These are phyloP conservation scores for Myriangium duriaei DNA, from an alignment of 2,329 filamentous ascomycete genomes.

Conservation along the genomic window DNA sequence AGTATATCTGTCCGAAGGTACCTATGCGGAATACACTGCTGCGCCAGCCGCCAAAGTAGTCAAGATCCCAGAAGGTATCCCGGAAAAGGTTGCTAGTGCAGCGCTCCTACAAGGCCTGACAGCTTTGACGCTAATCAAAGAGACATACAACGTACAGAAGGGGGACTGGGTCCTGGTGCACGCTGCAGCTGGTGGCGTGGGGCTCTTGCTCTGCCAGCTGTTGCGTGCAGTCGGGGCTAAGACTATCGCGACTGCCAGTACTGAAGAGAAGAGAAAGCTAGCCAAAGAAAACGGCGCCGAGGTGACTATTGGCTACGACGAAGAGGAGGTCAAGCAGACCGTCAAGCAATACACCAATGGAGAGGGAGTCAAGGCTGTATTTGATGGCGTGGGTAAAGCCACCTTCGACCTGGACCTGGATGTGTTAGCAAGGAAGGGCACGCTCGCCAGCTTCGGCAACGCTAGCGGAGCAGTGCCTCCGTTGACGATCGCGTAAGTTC, in stretches of 20 bases:
- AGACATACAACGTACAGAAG: slow-evolving; percentile 56
- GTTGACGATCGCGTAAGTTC: slow-evolving; percentile 46
- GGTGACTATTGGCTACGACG: slow-evolving; percentile 56
- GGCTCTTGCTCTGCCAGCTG: slow-evolving; percentile 62
- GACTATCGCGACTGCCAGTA: slow-evolving; percentile 68
- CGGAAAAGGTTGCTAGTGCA: slow-evolving; percentile 52
- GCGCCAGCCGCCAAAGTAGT: slow-evolving; percentile 43
- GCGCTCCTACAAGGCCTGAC: slow-evolving; percentile 71
- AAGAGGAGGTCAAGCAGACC: slow-evolving; percentile 44
- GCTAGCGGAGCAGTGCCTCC: slow-evolving; percentile 69
- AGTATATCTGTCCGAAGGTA: slow-evolving; percentile 48
- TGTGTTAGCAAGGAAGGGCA: slow-evolving; percentile 64
- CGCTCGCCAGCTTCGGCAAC: slow-evolving; percentile 68
- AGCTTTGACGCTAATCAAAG: slow-evolving; percentile 64
- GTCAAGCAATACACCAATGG: slow-evolving; percentile 60
- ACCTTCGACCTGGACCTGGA: slow-evolving; percentile 73
- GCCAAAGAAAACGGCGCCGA: slow-evolving; percentile 60
- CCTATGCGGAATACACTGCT: slow-evolving; percentile 49
- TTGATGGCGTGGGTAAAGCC: slow-evolving; percentile 72
- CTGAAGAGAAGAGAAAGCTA: slow-evolving; percentile 56
- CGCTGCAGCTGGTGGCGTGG: slow-evolving; percentile 74
- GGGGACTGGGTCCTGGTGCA: slow-evolving; percentile 71
- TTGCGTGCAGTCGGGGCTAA: slow-evolving; percentile 59
- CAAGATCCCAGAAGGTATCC: slow-evolving; percentile 50
- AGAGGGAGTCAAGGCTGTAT: slow-evolving; percentile 63